Evolutionary conservation across 2,329 filamentous ascomycete species (phyloP), one percentile per base, ranked within the genome.

Genomic region (Talaromyces sp.): DNA sequence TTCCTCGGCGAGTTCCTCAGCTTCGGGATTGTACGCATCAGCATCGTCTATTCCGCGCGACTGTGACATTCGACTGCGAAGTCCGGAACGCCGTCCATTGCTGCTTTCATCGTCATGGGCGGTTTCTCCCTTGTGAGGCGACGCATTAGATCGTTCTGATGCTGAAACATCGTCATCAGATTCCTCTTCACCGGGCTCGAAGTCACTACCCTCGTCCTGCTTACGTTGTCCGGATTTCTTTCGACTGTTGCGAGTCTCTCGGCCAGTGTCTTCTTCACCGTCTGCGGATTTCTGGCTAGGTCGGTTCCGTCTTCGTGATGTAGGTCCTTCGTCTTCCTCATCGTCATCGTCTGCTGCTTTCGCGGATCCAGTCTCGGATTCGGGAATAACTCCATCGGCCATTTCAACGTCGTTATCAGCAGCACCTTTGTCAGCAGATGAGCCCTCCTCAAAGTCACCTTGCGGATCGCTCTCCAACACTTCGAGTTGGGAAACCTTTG

Each of bases 161-260:
- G 79, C 79, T 2, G 81, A 84, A 56, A 79, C 68, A 19, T 84
- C 78, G 58, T 84, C 83, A 26, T 83, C 83, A 26, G 69, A 72
- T 14, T 82, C 83, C 54, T 85, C 84, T 24, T 78, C 79, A 35
- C 80, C 80, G 6, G 85, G 85, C 66, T 87, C 84, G 64, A 87
- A 88, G 65, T 88, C 85, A 65, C 84, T 87, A 65, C 82, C 85
- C 56, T 85, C 83, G 54, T 85, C 81, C 56, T 73, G 62, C 70
- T 82, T 80, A 41, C 76, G 75, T 56, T 80, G 77, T 59, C 69
- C 71, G 41, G 70, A 72, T 64, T 72, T 76, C 61, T 76, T 77
- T 54, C 72, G 73, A 60, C 72, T 70, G 52, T 74, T 76, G 48
- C 74, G 76, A 61, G 73, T 72, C 61, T 66, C 72, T 31, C 70